Evolutionary conservation across 495 filamentous ascomycete genomes (phyloP).

Genomic region (Daldinia childiae): DNA sequence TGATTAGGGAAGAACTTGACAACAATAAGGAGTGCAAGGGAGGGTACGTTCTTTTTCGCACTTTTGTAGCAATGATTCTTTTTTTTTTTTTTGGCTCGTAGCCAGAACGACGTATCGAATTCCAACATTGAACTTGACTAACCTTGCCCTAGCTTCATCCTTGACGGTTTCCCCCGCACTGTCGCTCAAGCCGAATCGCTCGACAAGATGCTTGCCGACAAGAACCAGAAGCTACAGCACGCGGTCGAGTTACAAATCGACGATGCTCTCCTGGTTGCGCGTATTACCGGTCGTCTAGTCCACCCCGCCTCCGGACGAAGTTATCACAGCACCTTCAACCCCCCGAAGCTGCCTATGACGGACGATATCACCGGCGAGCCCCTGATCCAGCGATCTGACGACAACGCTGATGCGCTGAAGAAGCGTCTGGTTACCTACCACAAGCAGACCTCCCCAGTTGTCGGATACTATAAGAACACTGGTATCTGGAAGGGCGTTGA

Average conservation of each 20-base stretch:
- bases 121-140: constrained; percentile 3
- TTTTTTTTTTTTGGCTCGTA: not conserved
- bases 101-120: not conserved
- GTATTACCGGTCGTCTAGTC: constrained; percentile 95
- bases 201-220: constrained; percentile 83
- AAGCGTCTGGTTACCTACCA: constrained; percentile 96
- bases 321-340: constrained; percentile 99
- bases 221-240: constrained; percentile 84
- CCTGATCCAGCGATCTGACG: constrained; percentile 92
- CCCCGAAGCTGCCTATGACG: constrained; percentile 91
- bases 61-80: not conserved
- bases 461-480: constrained; percentile 94
- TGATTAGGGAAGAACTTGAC: constrained; percentile 97
- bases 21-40: constrained; percentile 95
- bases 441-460: constrained; percentile 90
- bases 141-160: constrained; percentile 79
- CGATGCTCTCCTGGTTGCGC: constrained; percentile 88
- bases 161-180: constrained; percentile 97
- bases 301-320: constrained; percentile 95
- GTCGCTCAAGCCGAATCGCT: constrained; percentile 94
- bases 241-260: constrained; percentile 97
- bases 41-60: constrained; percentile 69
- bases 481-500: constrained; percentile 97
- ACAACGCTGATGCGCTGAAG: constrained; percentile 96
- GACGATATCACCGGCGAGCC: constrained; percentile 98